These are phyloP conservation scores for Quercus mongolica DNA, from an alignment of 306 rosid species.

Conservation along the genomic window DNA sequence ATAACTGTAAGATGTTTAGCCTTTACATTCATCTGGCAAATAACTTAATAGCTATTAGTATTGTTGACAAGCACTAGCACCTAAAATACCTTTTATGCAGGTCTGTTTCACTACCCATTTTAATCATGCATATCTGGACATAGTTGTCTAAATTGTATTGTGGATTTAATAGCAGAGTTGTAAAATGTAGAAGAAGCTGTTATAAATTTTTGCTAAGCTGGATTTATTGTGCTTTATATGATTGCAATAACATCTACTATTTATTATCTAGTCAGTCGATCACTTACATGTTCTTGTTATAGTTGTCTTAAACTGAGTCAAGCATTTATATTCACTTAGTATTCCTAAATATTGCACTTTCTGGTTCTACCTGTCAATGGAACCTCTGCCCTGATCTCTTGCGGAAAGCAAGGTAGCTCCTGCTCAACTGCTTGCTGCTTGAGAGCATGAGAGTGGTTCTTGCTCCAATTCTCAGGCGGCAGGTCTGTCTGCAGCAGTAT, in stretches of 20 bases:
- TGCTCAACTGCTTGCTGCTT: too few species aligned
- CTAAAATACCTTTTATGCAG: not conserved
- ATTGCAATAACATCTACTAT: not conserved
- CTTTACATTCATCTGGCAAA: not conserved
- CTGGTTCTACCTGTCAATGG: not conserved
- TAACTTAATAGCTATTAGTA: not conserved
- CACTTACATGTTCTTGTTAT: not conserved
- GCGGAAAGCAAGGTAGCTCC: too few species aligned
- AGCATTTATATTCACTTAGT: not conserved
- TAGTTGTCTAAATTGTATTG: not conserved
- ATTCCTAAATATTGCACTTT: not conserved
- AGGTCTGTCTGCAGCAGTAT: too few species aligned
- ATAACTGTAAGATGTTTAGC: not conserved
- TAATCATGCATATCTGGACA: not conserved
- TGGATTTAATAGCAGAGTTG: not conserved
- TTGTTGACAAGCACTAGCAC: not conserved
- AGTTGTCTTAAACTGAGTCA: not conserved
- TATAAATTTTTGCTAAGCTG: not conserved
- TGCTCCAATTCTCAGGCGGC: too few species aligned
- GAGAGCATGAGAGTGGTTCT: too few species aligned
- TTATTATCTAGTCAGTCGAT: not conserved
- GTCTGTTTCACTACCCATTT: not conserved
- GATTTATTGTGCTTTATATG: not conserved
- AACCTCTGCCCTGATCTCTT: too few species aligned
- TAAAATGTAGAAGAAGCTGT: not conserved